A percentile compares a stretch with the other conserved stretches of the same genome.
These are phyloP conservation scores for Jackrogersella multiformis DNA, from an alignment of 495 filamentous ascomycete species.

Conservation along the genomic window DNA sequence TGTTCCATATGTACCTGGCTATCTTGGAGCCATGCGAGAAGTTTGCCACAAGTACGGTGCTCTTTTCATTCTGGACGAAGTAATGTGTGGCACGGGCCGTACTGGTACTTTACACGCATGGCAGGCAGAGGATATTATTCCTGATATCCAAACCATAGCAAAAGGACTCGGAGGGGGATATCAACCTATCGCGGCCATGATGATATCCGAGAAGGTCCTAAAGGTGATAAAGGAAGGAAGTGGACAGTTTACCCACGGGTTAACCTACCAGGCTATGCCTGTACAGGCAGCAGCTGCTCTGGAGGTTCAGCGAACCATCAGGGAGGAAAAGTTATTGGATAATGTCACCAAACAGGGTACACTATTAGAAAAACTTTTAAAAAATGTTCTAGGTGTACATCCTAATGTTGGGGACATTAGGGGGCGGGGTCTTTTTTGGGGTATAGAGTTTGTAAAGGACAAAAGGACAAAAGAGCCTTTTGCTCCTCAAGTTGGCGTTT, in stretches of 20 bases:
- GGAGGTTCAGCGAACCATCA: too few species aligned
- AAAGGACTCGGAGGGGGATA: conserved; percentile 76
- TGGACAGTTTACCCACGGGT: not conserved
- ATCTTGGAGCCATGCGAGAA: conserved; percentile 68
- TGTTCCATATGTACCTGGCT: conserved; percentile 68
- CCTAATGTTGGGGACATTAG: conserved; percentile 13
- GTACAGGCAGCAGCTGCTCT: conserved; percentile 8
- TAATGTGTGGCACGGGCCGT: conserved; percentile 72
- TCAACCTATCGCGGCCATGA: conserved; percentile 67
- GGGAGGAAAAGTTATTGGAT: too few species aligned
- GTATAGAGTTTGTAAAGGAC: conserved; percentile 4
- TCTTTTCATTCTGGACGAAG: too few species aligned
- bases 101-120: conserved; percentile 69
- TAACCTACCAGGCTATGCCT: conserved; percentile 9
- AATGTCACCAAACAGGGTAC: too few species aligned
- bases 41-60: conserved; percentile 73
- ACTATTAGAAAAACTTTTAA: too few species aligned
- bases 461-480: not conserved
- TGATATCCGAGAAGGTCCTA: conserved; percentile 42
- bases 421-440: conserved; percentile 11
- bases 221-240: not conserved
- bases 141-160: conserved; percentile 71
- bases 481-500: not conserved
- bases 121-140: conserved; percentile 58
- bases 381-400: conserved; percentile 2